Evolutionary conservation across 1,139 yeast species (phyloP).

Genomic region (Kazachstania sp.): DNA sequence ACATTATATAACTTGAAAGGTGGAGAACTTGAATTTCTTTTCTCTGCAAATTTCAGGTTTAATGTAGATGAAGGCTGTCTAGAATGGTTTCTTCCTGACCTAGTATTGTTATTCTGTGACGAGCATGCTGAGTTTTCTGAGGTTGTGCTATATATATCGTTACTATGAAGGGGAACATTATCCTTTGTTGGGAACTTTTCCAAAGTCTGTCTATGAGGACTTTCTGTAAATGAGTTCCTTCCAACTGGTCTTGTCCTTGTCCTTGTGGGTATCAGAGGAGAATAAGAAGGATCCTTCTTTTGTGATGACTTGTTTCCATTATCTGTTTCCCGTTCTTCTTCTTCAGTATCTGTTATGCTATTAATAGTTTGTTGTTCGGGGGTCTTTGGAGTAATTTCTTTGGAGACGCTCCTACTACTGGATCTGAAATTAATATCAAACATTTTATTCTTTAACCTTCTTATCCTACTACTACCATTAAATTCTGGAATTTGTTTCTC

Average conservation of each 20-base stretch:
- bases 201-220: conserved; percentile 1
- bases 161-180: background rate
- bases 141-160: conserved; percentile 2
- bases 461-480: conserved; percentile 5
- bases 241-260: background rate
- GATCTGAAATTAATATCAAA: conserved; percentile 8
- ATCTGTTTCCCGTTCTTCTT: background rate
- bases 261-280: background rate
- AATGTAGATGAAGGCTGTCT: background rate
- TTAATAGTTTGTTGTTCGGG: background rate
- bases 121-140: conserved; percentile 5
- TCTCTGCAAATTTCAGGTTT: background rate
- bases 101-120: background rate
- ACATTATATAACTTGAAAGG: conserved; percentile 1
- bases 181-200: conserved; percentile 3
- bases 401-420: conserved; percentile 1
- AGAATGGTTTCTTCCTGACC: background rate
- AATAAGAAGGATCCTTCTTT: too few species aligned
- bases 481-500: background rate
- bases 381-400: background rate
- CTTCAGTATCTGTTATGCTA: background rate
- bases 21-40: background rate
- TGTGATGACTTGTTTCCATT: too few species aligned
- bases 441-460: conserved; percentile 9
- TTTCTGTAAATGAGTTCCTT: background rate